Conservation (phyloP, 192 early-diverging fungal species). For the Gaertneriomyces sp. region DNA sequence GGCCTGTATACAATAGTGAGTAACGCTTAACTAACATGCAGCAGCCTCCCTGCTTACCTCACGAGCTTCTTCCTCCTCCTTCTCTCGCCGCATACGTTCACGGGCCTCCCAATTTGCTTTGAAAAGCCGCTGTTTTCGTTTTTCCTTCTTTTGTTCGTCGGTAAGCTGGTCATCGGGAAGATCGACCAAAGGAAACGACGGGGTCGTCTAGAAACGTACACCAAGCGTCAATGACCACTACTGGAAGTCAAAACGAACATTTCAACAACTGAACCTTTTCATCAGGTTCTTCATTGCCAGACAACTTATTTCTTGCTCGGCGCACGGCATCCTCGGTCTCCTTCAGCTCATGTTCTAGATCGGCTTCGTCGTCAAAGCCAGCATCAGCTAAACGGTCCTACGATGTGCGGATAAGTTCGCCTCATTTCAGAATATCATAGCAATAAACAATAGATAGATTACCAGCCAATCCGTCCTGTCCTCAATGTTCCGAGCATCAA, state of each 20-base stretch:
- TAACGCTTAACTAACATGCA: not conserved
- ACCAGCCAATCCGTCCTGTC: slow-evolving; percentile 17
- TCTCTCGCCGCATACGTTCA: slow-evolving; percentile 66
- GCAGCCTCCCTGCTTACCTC: slow-evolving; percentile 42
- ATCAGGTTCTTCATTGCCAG: slow-evolving; percentile 76
- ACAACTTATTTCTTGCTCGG: slow-evolving; percentile 71
- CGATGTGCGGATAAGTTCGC: not conserved
- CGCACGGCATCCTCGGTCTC: slow-evolving; percentile 63
- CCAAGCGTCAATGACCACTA: not conserved
- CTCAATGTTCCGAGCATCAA: not conserved
- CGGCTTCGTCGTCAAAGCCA: slow-evolving; percentile 65
- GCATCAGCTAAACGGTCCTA: slow-evolving; percentile 43
- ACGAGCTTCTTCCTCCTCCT: slow-evolving; percentile 63
- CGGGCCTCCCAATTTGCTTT: slow-evolving; percentile 76
- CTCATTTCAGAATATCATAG: not conserved
- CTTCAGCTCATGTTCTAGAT: slow-evolving; percentile 72
- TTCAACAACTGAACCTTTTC: slow-evolving; percentile 44
- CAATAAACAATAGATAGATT: not conserved
- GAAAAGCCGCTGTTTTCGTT: slow-evolving; percentile 75
- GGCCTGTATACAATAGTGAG: slow-evolving; percentile 33
- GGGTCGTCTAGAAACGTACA: slow-evolving; percentile 30
- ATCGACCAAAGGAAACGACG: slow-evolving; percentile 69
- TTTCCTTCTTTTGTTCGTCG: slow-evolving; percentile 76
- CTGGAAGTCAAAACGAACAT: not conserved
- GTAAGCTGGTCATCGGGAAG: slow-evolving; percentile 77